A percentile compares a stretch with the other conserved stretches of the same genome.
These are phyloP conservation scores for Lodderomyces pseudojiufengensis DNA, from an alignment of 1,139 yeast species.

Conservation along the genomic window DNA sequence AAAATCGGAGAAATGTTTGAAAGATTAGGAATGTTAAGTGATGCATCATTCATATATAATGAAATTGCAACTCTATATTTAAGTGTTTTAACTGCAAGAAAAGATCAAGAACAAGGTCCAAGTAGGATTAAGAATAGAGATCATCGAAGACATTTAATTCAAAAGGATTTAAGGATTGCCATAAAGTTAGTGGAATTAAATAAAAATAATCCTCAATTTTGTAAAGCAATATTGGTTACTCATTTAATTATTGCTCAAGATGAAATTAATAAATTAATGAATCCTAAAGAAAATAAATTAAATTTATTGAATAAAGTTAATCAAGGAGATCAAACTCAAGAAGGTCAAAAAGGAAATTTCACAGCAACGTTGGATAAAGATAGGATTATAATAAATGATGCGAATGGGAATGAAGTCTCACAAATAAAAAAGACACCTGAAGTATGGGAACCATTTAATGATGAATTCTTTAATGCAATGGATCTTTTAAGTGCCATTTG, in stretches of 20 bases:
- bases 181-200: conserved; percentile 63
- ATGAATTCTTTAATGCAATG: conserved; percentile 71
- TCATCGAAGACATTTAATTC: conserved; percentile 57
- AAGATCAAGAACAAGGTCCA: conserved; percentile 16
- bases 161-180: conserved; percentile 67
- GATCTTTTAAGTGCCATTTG: conserved; percentile 68
- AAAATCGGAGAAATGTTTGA: conserved; percentile 87
- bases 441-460: conserved; percentile 69
- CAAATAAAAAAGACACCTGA: conserved; percentile 33
- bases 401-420: conserved; percentile 16
- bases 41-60: conserved; percentile 62
- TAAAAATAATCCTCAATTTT: conserved; percentile 44
- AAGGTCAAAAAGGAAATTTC: conserved; percentile 7
- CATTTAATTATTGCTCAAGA: conserved; percentile 67
- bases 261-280: conserved; percentile 20
- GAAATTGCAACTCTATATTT: conserved; percentile 65
- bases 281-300: conserved; percentile 4
- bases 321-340: conserved; percentile 2
- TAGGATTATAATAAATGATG: conserved; percentile 17
- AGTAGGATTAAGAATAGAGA: conserved; percentile 18
- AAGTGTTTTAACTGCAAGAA: conserved; percentile 46
- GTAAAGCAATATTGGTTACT: conserved; percentile 58
- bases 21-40: conserved; percentile 52
- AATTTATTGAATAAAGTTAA: conserved; percentile 8
- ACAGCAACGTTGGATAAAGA: conserved; percentile 17